Evolutionary conservation across 495 filamentous ascomycete species (phyloP).

Genomic region (Pyrenula aspistea): DNA sequence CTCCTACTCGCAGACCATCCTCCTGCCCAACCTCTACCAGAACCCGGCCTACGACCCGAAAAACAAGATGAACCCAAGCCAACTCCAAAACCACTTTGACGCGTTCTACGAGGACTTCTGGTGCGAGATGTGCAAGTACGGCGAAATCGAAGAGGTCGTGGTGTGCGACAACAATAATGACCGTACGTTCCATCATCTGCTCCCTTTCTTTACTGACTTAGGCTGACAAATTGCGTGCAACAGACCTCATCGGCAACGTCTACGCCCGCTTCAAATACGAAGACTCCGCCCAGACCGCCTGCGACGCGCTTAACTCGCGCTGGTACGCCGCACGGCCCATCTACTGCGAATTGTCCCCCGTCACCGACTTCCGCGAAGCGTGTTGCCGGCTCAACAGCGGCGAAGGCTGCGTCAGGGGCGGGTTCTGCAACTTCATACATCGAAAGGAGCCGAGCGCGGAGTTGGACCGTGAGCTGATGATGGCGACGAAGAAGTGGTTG

Average conservation of each 20-base stretch:
- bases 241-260: conserved; percentile 95
- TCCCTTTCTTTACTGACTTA: no score
- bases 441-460: conserved; percentile 85
- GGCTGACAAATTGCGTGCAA: conserved; percentile 6
- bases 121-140: conserved; percentile 97
- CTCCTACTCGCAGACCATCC: conserved; percentile 92
- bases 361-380: conserved; percentile 96
- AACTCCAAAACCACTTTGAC: conserved; percentile 98
- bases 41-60: conserved; percentile 97
- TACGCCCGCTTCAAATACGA: conserved; percentile 99
- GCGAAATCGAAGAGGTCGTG: conserved; percentile 79
- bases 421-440: conserved; percentile 99
- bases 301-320: conserved; percentile 83
- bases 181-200: conserved; percentile 61
- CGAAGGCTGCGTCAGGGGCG: conserved; percentile 89
- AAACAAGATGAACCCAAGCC: conserved; percentile 85
- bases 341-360: conserved; percentile 93
- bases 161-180: conserved; percentile 96
- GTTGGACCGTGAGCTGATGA: conserved; percentile 74
- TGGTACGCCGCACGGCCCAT: conserved; percentile 98
- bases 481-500: conserved; percentile 93
- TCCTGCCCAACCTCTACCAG: conserved; percentile 97
- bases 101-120: conserved; percentile 99
- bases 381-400: conserved; percentile 91
- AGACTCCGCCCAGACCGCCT: conserved; percentile 84